Conservation (phyloP, 805 yeast species). For the Yamadazyma olivae region DNA sequence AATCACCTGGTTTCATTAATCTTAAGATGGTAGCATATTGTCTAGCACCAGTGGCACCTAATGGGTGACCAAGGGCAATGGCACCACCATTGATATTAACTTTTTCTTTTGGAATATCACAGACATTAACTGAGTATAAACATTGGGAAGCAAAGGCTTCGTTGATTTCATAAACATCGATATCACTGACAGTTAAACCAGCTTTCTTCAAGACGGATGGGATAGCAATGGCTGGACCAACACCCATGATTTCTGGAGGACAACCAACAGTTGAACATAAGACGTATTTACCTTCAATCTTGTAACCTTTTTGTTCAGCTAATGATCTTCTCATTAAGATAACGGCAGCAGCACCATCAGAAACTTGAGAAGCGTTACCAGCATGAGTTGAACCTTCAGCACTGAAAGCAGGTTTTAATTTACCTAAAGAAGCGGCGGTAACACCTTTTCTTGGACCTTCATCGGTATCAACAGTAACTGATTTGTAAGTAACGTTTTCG, state of each 20-base stretch:
- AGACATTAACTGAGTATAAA: conserved; percentile 63
- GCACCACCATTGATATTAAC: conserved; percentile 95
- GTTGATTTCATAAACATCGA: conserved; percentile 81
- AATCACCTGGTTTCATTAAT: conserved; percentile 73
- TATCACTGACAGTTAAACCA: conserved; percentile 60
- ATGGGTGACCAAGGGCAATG: conserved; percentile 92
- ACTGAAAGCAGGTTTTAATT: conserved; percentile 83
- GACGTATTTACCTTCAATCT: conserved; percentile 76
- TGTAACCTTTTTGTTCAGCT: conserved; percentile 71
- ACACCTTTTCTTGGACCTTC: conserved; percentile 92
- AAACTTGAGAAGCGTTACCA: conserved; percentile 93
- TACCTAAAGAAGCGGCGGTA: conserved; percentile 70
- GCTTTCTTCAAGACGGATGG: conserved; percentile 70
- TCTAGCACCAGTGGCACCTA: conserved; percentile 69
- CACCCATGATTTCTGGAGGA: conserved; percentile 97
- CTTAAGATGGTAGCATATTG: conserved; percentile 86
- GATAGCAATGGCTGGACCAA: conserved; percentile 95
- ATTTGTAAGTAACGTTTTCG: conserved; percentile 45
- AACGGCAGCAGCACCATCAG: conserved; percentile 95
- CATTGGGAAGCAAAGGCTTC: conserved; percentile 98
- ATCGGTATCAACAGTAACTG: conserved; percentile 56
- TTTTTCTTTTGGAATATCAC: conserved; percentile 58
- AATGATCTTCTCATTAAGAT: conserved; percentile 79
- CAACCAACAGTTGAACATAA: conserved; percentile 84
- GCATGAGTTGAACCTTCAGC: conserved; percentile 87